Percentiles rank a stretch among this genome's conserved stretches.
phyloP scores from a whole-genome alignment of 2,329 filamentous ascomycete genomes.

The Phoma sp. region DNA sequence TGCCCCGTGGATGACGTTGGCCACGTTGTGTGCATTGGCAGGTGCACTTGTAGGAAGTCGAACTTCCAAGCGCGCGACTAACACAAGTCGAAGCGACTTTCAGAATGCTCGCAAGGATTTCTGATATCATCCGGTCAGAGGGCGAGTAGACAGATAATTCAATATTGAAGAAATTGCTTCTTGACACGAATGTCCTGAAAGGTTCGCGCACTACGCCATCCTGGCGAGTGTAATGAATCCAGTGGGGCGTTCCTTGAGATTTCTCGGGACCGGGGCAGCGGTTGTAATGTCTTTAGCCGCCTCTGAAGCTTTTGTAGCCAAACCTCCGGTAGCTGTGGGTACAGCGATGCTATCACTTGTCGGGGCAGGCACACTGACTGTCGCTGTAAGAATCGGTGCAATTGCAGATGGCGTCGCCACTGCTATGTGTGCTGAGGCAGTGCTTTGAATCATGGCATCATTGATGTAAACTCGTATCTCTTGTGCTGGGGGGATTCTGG shows the following conservation, averaged over 20 bases:
- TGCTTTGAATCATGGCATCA: conserved; percentile 10
- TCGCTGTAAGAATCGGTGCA: background rate
- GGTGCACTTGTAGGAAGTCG: background rate
- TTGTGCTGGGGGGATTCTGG: conserved; percentile 9
- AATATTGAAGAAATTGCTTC: background rate
- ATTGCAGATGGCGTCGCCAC: background rate
- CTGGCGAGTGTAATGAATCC: conserved; percentile 10
- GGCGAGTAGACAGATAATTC: background rate
- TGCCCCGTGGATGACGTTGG: conserved; percentile 1
- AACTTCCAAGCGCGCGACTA: background rate
- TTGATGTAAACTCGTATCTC: conserved; percentile 28
- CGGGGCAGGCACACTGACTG: background rate
- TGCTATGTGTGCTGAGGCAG: conserved; percentile 1
- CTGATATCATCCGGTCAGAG: background rate
- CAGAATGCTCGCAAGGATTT: background rate
- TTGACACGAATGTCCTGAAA: conserved; percentile 5
- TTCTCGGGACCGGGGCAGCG: background rate
- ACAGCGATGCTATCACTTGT: background rate
- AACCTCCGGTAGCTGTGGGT: conserved; percentile 5
- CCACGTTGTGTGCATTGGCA: background rate
- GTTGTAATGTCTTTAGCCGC: conserved; percentile 1
- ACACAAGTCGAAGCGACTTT: background rate
- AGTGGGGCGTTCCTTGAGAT: conserved; percentile 6
- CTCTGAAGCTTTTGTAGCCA: conserved; percentile 4
- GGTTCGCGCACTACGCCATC: background rate